Evolutionary conservation across 2,329 filamentous ascomycete genomes (phyloP).

Genomic region (Aspergillus ochraceoroseus): DNA sequence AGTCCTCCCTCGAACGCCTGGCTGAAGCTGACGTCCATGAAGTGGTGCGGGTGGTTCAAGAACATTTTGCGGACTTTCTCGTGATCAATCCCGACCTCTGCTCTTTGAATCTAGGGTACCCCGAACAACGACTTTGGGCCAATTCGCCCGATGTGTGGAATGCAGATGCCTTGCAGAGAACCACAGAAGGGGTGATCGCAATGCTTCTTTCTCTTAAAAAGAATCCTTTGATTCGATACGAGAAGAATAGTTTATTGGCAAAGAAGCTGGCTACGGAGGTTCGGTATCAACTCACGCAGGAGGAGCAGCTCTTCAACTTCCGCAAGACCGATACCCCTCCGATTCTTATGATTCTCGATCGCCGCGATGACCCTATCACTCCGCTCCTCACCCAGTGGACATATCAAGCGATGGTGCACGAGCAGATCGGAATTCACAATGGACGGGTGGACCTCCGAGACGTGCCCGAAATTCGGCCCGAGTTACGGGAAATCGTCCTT

Average conservation of each 20-base stretch:
- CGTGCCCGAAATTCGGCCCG: slow-evolving; percentile 76
- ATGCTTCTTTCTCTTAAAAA: slow-evolving; percentile 88
- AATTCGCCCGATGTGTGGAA: slow-evolving; percentile 83
- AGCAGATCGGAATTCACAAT: slow-evolving; percentile 87
- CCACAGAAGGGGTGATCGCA: slow-evolving; percentile 81
- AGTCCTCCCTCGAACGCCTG: slow-evolving; percentile 86
- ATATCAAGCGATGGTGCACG: slow-evolving; percentile 99
- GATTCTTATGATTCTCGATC: slow-evolving; percentile 82
- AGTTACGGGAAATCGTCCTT: slow-evolving; percentile 88
- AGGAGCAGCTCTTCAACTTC: slow-evolving; percentile 95
- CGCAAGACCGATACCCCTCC: slow-evolving; percentile 90
- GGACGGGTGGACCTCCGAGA: slow-evolving; percentile 85
- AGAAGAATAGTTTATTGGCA: slow-evolving; percentile 81
- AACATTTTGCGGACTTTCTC: slow-evolving; percentile 93
- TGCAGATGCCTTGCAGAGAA: slow-evolving; percentile 75
- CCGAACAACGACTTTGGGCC: slow-evolving; percentile 74
- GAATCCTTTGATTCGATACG: slow-evolving; percentile 88
- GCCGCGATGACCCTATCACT: slow-evolving; percentile 90
- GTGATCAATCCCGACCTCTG: slow-evolving; percentile 94
- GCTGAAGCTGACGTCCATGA: slow-evolving; percentile 97
- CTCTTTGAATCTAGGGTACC: slow-evolving; percentile 68
- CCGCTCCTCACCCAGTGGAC: slow-evolving; percentile 96
- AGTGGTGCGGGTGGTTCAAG: slow-evolving; percentile 87
- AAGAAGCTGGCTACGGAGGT: slow-evolving; percentile 93
- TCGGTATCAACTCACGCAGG: slow-evolving; percentile 87